These are phyloP conservation scores for Penicillium janthinellum DNA, from an alignment of 2,329 filamentous ascomycete species.

Conservation along the genomic window DNA sequence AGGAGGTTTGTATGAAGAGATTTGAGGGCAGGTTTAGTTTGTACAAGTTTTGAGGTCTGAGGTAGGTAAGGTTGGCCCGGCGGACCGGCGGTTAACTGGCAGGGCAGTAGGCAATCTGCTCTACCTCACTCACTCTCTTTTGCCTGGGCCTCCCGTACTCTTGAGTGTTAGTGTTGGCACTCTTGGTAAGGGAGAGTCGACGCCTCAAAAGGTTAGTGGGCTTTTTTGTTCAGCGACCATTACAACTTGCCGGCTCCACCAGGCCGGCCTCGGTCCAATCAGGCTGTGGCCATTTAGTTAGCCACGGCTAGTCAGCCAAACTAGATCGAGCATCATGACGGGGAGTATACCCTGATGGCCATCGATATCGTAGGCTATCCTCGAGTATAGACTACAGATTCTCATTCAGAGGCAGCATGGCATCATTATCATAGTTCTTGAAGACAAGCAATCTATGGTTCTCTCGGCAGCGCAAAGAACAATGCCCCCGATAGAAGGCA, in stretches of 20 bases:
- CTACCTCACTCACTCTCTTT: neutral
- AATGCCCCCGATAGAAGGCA: neutral
- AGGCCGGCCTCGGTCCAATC: slow-evolving; percentile 10
- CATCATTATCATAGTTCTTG: neutral
- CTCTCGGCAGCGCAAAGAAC: neutral
- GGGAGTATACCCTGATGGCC: neutral
- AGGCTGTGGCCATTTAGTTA: slow-evolving; percentile 5
- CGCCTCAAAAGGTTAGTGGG: slow-evolving; percentile 1
- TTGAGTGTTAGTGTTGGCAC: neutral
- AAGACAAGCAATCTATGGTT: neutral
- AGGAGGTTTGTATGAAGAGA: slow-evolving; percentile 20
- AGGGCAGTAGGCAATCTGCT: neutral
- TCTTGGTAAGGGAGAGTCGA: neutral
- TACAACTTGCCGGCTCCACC: slow-evolving; percentile 16
- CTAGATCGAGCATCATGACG: neutral
- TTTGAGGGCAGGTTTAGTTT: slow-evolving; percentile 30
- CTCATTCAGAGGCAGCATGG: neutral
- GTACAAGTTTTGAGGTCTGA: slow-evolving; percentile 8
- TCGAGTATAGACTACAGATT: neutral
- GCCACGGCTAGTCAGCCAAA: slow-evolving; percentile 2
- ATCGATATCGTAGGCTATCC: neutral
- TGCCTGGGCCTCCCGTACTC: neutral
- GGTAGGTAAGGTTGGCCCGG: neutral
- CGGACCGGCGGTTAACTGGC: neutral
- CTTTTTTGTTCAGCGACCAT: slow-evolving; percentile 11